phyloP scores from a whole-genome alignment of 345 rosid genomes.

The Citrus maxima region DNA sequence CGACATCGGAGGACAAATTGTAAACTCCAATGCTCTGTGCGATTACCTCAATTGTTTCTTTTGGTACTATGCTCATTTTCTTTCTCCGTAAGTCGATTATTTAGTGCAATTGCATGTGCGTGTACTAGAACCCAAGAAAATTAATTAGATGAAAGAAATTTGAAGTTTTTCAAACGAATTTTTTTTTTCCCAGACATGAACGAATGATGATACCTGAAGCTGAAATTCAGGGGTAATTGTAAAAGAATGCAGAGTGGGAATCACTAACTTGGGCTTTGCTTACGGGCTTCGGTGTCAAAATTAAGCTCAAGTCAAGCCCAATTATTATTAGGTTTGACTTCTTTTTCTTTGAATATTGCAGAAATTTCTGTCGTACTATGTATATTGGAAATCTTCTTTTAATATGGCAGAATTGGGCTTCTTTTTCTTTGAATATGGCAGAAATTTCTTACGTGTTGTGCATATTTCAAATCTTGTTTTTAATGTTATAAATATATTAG shows the following conservation, averaged over 20 bases:
- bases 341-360: no score
- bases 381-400: no score
- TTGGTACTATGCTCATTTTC: conserved; percentile 46
- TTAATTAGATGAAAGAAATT: background rate
- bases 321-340: background rate
- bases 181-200: background rate
- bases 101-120: background rate
- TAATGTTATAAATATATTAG: no score
- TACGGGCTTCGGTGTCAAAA: background rate
- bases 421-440: no score
- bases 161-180: background rate
- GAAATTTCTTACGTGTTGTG: no score
- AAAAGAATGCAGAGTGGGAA: background rate
- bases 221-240: background rate
- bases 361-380: no score
- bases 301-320: background rate
- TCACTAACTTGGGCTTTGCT: background rate
- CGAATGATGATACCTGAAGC: background rate
- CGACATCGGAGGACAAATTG: conserved; percentile 64
- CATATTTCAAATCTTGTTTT: no score
- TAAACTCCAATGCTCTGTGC: conserved; percentile 84
- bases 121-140: background rate
- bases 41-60: conserved; percentile 81
- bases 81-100: background rate
- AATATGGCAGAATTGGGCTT: no score